Evolutionary conservation across 345 rosid species (phyloP).

Genomic region (Eucalyptus decipiens): DNA sequence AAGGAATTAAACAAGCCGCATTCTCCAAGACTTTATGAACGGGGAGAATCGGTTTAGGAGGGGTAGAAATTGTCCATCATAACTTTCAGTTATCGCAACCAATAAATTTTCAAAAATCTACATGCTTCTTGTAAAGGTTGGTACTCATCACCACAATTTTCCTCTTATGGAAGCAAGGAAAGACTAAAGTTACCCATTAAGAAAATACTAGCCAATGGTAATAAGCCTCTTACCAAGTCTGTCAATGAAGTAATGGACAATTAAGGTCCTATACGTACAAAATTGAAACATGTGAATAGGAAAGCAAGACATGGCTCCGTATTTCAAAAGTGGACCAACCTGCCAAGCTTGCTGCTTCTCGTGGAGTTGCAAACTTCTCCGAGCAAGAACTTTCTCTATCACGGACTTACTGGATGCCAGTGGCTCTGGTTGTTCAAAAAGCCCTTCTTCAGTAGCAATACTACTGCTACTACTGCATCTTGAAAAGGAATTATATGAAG

Average conservation of each 20-base stretch:
- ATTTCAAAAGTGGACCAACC: slow-evolving; percentile 29
- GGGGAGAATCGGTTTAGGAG: neutral
- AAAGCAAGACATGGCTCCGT: neutral
- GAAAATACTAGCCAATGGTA: neutral
- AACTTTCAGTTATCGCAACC: neutral
- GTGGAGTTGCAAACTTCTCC: slow-evolving; percentile 46
- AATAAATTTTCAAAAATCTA: neutral
- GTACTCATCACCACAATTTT: neutral
- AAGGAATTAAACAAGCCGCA: neutral
- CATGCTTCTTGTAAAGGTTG: neutral
- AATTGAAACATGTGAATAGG: neutral
- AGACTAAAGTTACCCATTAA: neutral
- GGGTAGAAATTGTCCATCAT: neutral
- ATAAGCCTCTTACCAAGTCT: neutral
- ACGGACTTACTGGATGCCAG: slow-evolving; percentile 30
- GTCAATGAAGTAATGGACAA: neutral
- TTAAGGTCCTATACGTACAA: neutral
- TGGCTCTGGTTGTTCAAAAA: slow-evolving; percentile 57
- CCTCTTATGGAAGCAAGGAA: neutral
- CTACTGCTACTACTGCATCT: slow-evolving; percentile 56
- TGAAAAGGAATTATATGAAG: slow-evolving; percentile 29
- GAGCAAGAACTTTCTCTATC: slow-evolving; percentile 37
- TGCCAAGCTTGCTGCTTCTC: slow-evolving; percentile 69
- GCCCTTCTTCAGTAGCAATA: slow-evolving; percentile 52
- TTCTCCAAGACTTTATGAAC: neutral